Percentiles rank a stretch among this genome's conserved stretches.
These are phyloP conservation scores for Agrocybe pediades DNA, from an alignment of 768 basidiomycete genomes.

Conservation along the genomic window DNA sequence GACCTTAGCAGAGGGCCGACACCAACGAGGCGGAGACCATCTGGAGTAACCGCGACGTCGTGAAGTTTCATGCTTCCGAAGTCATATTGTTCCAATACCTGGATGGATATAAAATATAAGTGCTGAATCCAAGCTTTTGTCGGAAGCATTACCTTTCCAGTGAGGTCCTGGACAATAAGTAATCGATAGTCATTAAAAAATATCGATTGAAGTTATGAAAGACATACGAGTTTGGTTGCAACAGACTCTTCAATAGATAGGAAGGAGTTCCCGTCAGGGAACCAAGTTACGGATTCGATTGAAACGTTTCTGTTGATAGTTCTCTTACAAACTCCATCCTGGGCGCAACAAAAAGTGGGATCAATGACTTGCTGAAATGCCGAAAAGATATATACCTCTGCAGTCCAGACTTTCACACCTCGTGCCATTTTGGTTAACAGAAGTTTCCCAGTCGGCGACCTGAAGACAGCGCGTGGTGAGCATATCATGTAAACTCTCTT, in stretches of 20 bases:
- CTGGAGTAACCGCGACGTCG: slow-evolving; percentile 71
- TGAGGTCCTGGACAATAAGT: slow-evolving; percentile 46
- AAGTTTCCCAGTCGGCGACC: slow-evolving; percentile 65
- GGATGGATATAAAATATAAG: background rate
- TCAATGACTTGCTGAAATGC: background rate
- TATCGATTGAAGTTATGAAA: background rate
- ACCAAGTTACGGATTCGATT: slow-evolving; percentile 71
- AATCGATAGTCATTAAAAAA: slow-evolving; percentile 10
- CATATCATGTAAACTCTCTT: too few species aligned
- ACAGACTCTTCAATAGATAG: slow-evolving; percentile 68
- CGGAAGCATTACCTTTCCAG: slow-evolving; percentile 47
- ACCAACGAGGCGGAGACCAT: slow-evolving; percentile 62
- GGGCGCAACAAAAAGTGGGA: slow-evolving; percentile 1
- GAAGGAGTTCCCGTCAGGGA: slow-evolving; percentile 67
- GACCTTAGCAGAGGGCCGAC: slow-evolving; percentile 71
- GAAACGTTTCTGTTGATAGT: slow-evolving; percentile 58
- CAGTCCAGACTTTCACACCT: slow-evolving; percentile 72
- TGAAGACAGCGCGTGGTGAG: too few species aligned
- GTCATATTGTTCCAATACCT: slow-evolving; percentile 59
- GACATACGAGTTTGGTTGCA: slow-evolving; percentile 59
- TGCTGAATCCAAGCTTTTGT: background rate
- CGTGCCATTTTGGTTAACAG: slow-evolving; percentile 67
- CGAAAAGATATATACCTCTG: slow-evolving; percentile 44
- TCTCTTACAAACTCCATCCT: slow-evolving; percentile 71
- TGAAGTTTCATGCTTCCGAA: slow-evolving; percentile 66